Evolutionary conservation across 1,139 yeast genomes (phyloP), one percentile per base, ranked within the genome.

Genomic region (Diutina sp.): DNA sequence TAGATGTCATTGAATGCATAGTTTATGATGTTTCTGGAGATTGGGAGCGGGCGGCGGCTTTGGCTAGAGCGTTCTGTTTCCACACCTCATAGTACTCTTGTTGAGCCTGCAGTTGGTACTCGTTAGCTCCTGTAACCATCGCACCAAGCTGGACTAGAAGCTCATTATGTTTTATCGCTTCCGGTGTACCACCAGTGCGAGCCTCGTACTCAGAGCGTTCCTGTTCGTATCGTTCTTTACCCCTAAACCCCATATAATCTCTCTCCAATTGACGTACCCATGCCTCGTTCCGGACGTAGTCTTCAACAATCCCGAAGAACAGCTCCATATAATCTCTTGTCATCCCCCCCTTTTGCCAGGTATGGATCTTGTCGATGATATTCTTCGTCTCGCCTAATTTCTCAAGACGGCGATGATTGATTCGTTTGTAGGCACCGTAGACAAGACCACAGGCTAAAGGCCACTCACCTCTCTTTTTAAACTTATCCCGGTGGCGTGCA

Each of bases 361-460:
- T 71, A 58, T 79, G 78, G 64, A 85, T 70, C 55, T 77, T 79
- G 55, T 77, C 74, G 57, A 79, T 69, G 16, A 83, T 74, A 45
- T 73, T 70, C 7, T 77, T 67, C 57, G 73, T 77, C 30, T 80
- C 73, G 1, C 86, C 83, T 9, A 83, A 71, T 11, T 69, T 65
- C 9, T 70, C 65, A 18, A 84, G 67, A 35, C 74, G 65, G 29
- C 71, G 71, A 58, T 79, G 77, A 64, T 83, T 83, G 46, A 85
- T 74, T 14, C 84, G 71, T 14, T 74, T 70, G 56, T 82, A 83
- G 14, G 85, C 83, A 6, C 85, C 78, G 51, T 84, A 74, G 0
- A 85, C 73, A 60, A 85, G 66, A 0, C 90, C 91, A 65, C 88
- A 83, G 0, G 85, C 80, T 35, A 85, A 66, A 16, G 83, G 80